Base-by-base conservation (phyloP, 768 basidiomycete species). In the Mycena rosella region DNA sequence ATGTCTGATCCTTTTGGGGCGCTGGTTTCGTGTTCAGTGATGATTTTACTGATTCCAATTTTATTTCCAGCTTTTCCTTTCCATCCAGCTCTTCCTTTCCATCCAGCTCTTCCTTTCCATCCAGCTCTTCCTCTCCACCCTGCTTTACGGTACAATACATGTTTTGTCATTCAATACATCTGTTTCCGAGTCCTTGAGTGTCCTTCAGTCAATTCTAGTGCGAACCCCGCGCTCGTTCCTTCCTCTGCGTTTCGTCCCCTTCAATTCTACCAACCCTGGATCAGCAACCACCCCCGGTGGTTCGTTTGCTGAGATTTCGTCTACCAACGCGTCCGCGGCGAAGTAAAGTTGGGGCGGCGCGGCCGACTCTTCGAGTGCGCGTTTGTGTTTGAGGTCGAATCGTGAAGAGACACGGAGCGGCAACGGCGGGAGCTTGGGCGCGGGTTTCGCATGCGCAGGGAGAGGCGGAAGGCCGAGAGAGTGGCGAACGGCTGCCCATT, bases 1-100 rank as follows among this genome's bases (percentile, higher is more conserved):
- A 93, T 93, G 91, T 92, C 91, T 92, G 91, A 92, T 79, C 80
- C 76, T 74, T 79, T 22, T 73, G n/a, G 60, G 67, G 73, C 54
- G 44, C 70, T 56, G n/a, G 57, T 65, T 4, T 57, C 24, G 30
- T 18, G 5, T 48, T 52, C 32, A 9, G 13, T 27, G 52, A 51
- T 55, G 5, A 20, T 0, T 60, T 54, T 60, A 38, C 68, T 69
- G 59, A 69, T n/a, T 8, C 18, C 18, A 3, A 38, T n/a, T 45
- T 64, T 60, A 18, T 14, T 18, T n/a, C 7, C 51, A 66, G 65
- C 38, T 57, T 11, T 5, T 38, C 22, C 6, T 44, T 8, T 20
- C 8, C n/a, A n/a, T n/a, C n/a, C n/a, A n/a, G n/a, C n/a, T n/a
- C n/a, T n/a, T n/a, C n/a, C n/a, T n/a, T n/a, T n/a, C n/a, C n/a